Evolutionary conservation across 257 asterid species (phyloP).

Genomic region (Echium plantagineum): DNA sequence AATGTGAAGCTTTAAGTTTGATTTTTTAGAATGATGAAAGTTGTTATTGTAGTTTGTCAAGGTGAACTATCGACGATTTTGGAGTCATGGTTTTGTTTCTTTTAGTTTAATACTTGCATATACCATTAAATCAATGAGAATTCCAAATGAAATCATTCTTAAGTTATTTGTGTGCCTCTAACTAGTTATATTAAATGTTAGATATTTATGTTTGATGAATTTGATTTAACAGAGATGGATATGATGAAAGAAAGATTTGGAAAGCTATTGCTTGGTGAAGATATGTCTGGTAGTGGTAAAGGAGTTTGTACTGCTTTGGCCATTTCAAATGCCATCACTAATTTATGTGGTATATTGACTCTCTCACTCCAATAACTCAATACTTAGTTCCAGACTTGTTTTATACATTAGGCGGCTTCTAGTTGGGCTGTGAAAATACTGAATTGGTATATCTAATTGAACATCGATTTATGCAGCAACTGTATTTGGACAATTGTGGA

Average conservation of each 20-base stretch:
- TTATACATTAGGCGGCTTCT: background rate
- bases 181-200: too few species aligned
- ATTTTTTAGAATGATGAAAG: too few species aligned
- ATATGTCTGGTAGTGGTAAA: conserved; percentile 89
- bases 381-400: background rate
- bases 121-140: too few species aligned
- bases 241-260: conserved; percentile 82
- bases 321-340: conserved; percentile 77
- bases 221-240: conserved; percentile 43
- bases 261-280: conserved; percentile 80
- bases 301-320: conserved; percentile 81
- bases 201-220: background rate
- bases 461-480: conserved; percentile 38
- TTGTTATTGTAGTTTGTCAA: too few species aligned
- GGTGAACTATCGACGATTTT: background rate
- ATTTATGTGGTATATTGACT: conserved; percentile 51
- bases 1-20: too few species aligned
- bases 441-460: background rate
- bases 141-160: too few species aligned
- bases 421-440: background rate
- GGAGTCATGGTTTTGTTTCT: background rate
- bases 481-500: conserved; percentile 85
- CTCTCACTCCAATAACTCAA: background rate
- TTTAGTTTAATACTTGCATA: too few species aligned
- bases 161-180: too few species aligned